Evolutionary conservation across 2,329 filamentous ascomycete species (phyloP).

Genomic region (Grosmannia penicillata): DNA sequence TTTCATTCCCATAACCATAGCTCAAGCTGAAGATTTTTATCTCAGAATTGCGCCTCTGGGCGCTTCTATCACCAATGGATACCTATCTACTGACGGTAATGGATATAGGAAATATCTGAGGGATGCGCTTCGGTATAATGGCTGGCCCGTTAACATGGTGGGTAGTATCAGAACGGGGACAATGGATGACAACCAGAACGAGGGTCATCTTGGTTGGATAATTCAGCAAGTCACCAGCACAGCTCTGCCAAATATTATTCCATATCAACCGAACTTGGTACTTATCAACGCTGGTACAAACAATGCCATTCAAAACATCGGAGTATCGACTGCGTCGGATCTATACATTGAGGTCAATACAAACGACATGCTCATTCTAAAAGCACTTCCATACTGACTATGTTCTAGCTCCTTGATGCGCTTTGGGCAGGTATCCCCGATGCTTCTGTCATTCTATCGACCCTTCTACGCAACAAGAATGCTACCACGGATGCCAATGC

Average conservation of each 20-base stretch:
- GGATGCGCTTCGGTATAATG: slow-evolving; percentile 1
- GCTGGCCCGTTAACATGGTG: slow-evolving; percentile 5
- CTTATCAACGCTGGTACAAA: slow-evolving; percentile 12
- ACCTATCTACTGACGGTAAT: slow-evolving; percentile 16
- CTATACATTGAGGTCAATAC: slow-evolving; percentile 2
- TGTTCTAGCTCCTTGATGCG: neutral
- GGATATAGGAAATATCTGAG: slow-evolving; percentile 6
- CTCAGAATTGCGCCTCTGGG: slow-evolving; percentile 28
- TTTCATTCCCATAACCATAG: too few species aligned
- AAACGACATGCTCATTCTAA: too few species aligned
- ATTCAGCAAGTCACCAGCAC: slow-evolving; percentile 3
- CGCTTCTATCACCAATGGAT: slow-evolving; percentile 26
- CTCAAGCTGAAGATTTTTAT: too few species aligned
- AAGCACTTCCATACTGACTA: too few species aligned
- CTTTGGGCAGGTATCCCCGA: neutral
- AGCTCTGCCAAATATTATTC: neutral
- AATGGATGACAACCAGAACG: slow-evolving; percentile 6
- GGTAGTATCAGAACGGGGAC: slow-evolving; percentile 4
- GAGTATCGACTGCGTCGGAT: slow-evolving; percentile 8
- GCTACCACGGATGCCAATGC: neutral
- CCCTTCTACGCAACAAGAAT: neutral
- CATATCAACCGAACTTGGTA: slow-evolving; percentile 10
- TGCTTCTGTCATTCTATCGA: neutral
- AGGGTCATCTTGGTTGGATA: slow-evolving; percentile 5
- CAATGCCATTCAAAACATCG: slow-evolving; percentile 10